A percentile compares a stretch with the other conserved stretches of the same genome.
Evolutionary conservation across 2,329 filamentous ascomycete genomes (phyloP).

Genomic region (Pseudocercospora crystallina): DNA sequence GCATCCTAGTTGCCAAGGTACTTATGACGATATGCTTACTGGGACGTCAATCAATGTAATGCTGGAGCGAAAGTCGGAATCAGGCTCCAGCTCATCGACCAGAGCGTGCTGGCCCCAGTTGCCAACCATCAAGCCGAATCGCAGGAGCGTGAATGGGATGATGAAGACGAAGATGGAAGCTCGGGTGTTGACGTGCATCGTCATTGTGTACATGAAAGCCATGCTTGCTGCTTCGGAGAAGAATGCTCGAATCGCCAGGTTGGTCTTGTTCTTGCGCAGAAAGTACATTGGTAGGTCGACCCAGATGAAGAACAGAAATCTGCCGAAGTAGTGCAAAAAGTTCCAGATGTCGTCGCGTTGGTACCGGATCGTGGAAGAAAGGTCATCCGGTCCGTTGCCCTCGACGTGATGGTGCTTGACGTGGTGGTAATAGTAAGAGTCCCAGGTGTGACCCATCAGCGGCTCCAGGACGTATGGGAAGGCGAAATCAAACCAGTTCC

Average conservation of each 20-base stretch:
- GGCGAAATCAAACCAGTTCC: slow-evolving; percentile 57
- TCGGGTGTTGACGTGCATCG: slow-evolving; percentile 49
- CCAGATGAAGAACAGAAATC: slow-evolving; percentile 74
- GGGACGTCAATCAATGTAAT: slow-evolving; percentile 77
- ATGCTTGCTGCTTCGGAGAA: slow-evolving; percentile 64
- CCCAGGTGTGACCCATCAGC: slow-evolving; percentile 80
- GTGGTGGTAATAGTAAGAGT: slow-evolving; percentile 82
- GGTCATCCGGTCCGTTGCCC: slow-evolving; percentile 73
- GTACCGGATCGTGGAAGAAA: slow-evolving; percentile 74
- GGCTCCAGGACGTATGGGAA: slow-evolving; percentile 76
- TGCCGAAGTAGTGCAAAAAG: slow-evolving; percentile 70
- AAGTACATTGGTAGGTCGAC: slow-evolving; percentile 75
- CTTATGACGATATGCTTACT: slow-evolving; percentile 44
- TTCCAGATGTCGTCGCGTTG: slow-evolving; percentile 67
- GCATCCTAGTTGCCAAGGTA: slow-evolving; percentile 6
- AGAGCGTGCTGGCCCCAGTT: slow-evolving; percentile 86
- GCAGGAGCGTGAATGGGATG: slow-evolving; percentile 64
- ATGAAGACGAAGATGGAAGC: slow-evolving; percentile 66
- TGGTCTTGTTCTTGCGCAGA: slow-evolving; percentile 58
- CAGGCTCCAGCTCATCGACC: slow-evolving; percentile 71
- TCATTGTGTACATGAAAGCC: slow-evolving; percentile 52
- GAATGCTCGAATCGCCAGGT: slow-evolving; percentile 55
- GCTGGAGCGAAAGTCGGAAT: slow-evolving; percentile 76
- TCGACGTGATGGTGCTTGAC: slow-evolving; percentile 85
- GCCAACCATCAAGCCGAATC: slow-evolving; percentile 73